A percentile compares a stretch with the other conserved stretches of the same genome.
These are phyloP conservation scores for Leccinum fallax DNA, from an alignment of 1,284 basidiomycete species.

Conservation along the genomic window DNA sequence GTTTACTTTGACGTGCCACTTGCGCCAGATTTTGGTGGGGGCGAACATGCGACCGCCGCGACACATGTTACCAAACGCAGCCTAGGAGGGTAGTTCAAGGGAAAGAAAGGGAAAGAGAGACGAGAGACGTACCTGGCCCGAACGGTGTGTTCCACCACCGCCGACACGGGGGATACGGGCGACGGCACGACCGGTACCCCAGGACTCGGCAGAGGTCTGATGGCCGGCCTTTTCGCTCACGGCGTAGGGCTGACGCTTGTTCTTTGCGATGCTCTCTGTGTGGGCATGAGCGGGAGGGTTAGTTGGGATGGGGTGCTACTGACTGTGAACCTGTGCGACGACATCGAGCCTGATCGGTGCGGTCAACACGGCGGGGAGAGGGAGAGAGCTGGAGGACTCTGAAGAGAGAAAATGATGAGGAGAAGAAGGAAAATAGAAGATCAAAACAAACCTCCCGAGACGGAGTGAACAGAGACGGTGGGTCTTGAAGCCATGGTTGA, in stretches of 20 bases:
- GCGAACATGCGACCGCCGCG: conserved; percentile 99
- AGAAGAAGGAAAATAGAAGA: background rate
- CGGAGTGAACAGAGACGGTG: conserved; percentile 81
- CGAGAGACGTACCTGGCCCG: conserved; percentile 72
- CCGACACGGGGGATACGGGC: conserved; percentile 99
- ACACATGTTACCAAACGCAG: conserved; percentile 99
- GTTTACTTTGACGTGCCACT: conserved; percentile 99
- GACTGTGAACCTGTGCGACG: conserved; percentile 97
- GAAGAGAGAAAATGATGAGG: conserved; percentile 4
- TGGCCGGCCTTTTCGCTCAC: conserved; percentile 98
- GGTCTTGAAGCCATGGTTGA: conserved; percentile 84
- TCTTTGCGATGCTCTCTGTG: conserved; percentile 96
- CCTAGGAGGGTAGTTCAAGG: conserved; percentile 47
- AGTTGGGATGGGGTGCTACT: conserved; percentile 40
- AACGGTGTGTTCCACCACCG: conserved; percentile 98
- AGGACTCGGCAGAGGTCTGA: conserved; percentile 98
- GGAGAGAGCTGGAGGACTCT: conserved; percentile 89
- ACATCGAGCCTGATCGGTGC: conserved; percentile 99
- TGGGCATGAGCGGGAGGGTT: background rate
- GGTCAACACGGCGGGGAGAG: conserved; percentile 95
- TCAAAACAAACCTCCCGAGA: conserved; percentile 60
- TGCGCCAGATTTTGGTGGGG: conserved; percentile 99
- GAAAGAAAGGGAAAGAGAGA: background rate
- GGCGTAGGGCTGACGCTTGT: conserved; percentile 97
- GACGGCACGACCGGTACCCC: conserved; percentile 99